Conservation (phyloP, 495 filamentous ascomycete genomes). For the Aspergillus affinis region DNA sequence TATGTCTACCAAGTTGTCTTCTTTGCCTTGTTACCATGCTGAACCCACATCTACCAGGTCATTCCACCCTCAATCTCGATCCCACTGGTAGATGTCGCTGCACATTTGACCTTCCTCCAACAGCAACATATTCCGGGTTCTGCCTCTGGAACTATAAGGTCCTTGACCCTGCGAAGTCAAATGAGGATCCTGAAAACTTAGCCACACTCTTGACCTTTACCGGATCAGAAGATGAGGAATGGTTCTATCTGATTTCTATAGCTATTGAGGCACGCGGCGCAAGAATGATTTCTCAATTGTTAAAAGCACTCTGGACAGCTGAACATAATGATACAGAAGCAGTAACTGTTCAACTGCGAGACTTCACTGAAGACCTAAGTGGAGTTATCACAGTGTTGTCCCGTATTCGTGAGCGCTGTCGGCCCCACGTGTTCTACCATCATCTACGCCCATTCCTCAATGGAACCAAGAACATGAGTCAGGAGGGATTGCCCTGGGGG, state of each 20-base stretch:
- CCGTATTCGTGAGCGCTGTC: slow-evolving; percentile 80
- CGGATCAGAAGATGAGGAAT: slow-evolving; percentile 81
- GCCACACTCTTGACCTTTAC: slow-evolving; percentile 77
- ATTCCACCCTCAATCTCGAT: slow-evolving; percentile 75
- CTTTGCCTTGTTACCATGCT: not conserved
- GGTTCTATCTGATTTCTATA: slow-evolving; percentile 86
- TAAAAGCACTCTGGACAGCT: slow-evolving; percentile 70
- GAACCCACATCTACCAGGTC: slow-evolving; percentile 52
- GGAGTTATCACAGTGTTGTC: slow-evolving; percentile 66
- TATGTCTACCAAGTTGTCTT: not conserved
- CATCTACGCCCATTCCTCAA: slow-evolving; percentile 80
- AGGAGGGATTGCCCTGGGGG: slow-evolving; percentile 74
- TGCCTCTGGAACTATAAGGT: slow-evolving; percentile 70
- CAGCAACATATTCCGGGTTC: slow-evolving; percentile 73
- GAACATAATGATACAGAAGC: slow-evolving; percentile 59
- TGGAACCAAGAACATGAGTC: slow-evolving; percentile 82
- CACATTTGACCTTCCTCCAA: slow-evolving; percentile 77
- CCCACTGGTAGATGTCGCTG: slow-evolving; percentile 67
- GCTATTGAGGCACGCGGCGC: slow-evolving; percentile 84
- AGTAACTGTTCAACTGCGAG: slow-evolving; percentile 61
- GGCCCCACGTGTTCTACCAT: slow-evolving; percentile 80
- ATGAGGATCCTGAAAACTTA: slow-evolving; percentile 65
- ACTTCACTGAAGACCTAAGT: slow-evolving; percentile 72
- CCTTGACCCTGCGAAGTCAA: slow-evolving; percentile 66
- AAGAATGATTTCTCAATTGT: slow-evolving; percentile 73